Base-by-base conservation (phyloP, 2,329 filamentous ascomycete species). In the Coniochaeta sp. region DNA sequence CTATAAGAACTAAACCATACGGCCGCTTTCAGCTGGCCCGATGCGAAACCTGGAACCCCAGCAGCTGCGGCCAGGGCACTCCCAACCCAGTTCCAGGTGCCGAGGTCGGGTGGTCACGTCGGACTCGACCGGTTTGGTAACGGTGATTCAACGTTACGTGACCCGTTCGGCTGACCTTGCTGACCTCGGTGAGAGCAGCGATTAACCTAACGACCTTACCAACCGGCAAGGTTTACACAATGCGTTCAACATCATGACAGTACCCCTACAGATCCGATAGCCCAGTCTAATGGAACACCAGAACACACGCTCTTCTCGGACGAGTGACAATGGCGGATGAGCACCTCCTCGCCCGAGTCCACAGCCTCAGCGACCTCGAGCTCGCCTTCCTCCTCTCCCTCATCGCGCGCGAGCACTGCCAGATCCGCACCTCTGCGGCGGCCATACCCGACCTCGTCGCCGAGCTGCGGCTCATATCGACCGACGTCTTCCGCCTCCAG, bases 321-420 rank as follows among this genome's bases (percentile, higher is more conserved):
- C 47, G 10, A 52, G 22, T 9, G 24, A 44, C 71, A 69, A 89
- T 89, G 87, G 85, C 83, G 72, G 78, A 84, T 76, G 79, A 82
- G 69, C 74, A 75, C 60, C 79, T 92, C 63, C 77, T 88, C 62
- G 79, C 83, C 64, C 89, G 88, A 73, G 83, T 96, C 67, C 89
- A 93, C 69, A 82, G 85, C 66, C 80, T 98, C 64, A 90, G 88
- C 69, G 93, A 97, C 76, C 81, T 97, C 44, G 93, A 97, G 75
- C 84, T 98, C 62, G 95, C 93, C 26, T 77, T 89, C 16, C 81
- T 98, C 44, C 83, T 97, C 57, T 93, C 89, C 70, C 83, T 98
- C 58, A 81, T 92, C 63, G 86, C 88, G 62, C 83, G 88, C 65
- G 90, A 96, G 73, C 93, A 98, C 73, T 96, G 91, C 75, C 86